Percentiles rank a stretch among this genome's conserved stretches.
phyloP scores from a whole-genome alignment of 768 basidiomycete species.

The Phlegmacium glaucopus region DNA sequence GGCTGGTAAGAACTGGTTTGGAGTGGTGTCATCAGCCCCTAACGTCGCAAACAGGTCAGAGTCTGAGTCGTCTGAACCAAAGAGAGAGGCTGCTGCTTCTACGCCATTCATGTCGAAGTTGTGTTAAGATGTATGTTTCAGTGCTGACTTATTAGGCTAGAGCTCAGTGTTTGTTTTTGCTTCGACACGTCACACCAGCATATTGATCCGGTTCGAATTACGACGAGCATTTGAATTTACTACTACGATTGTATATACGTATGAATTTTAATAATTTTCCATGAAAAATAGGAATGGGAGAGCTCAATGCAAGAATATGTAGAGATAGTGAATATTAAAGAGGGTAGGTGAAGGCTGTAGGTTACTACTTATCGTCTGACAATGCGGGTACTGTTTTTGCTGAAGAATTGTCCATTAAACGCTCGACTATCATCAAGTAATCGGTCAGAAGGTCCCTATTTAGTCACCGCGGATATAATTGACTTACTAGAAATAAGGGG shows the following conservation, averaged over 20 bases:
- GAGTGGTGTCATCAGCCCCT: slow-evolving; percentile 30
- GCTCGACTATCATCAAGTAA: slow-evolving; percentile 54
- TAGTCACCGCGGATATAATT: background rate
- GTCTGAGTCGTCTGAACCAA: slow-evolving; percentile 61
- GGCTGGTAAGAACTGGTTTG: slow-evolving; percentile 10
- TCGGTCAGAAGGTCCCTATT: background rate
- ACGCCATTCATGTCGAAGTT: slow-evolving; percentile 51
- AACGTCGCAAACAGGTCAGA: slow-evolving; percentile 65
- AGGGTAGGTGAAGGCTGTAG: no score
- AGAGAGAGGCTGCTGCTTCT: slow-evolving; percentile 80
- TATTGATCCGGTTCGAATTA: background rate
- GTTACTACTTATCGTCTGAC: background rate
- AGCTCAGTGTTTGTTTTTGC: slow-evolving; percentile 3
- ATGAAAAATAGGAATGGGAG: no score
- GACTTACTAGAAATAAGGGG: slow-evolving; percentile 76
- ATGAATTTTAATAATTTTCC: no score
- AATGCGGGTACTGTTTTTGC: slow-evolving; percentile 1
- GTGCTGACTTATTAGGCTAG: no score
- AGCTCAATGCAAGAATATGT: background rate
- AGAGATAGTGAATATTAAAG: no score
- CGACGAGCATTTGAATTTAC: background rate
- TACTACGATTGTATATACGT: no score
- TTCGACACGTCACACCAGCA: slow-evolving; percentile 32
- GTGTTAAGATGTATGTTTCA: background rate
- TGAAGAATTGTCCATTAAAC: slow-evolving; percentile 35